A percentile compares a stretch with the other conserved stretches of the same genome.
These are phyloP conservation scores for Exophiala sp. DNA, from an alignment of 2,329 filamentous ascomycete species.

Conservation along the genomic window DNA sequence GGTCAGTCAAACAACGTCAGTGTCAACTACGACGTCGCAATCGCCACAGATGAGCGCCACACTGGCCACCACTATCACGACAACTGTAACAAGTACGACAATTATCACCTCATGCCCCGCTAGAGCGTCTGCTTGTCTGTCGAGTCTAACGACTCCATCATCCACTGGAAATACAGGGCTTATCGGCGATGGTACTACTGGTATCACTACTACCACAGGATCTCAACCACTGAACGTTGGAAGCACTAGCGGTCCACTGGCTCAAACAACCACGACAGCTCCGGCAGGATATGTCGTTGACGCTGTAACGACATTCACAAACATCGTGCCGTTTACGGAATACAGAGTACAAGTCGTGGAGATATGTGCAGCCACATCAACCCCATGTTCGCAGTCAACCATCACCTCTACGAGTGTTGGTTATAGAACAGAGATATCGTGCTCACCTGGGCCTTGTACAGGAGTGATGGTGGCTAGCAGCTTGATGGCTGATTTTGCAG, in stretches of 20 bases:
- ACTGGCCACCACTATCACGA: slow-evolving; percentile 8
- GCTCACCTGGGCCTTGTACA: slow-evolving; percentile 17
- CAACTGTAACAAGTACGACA: slow-evolving; percentile 10
- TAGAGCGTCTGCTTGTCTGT: slow-evolving; percentile 1
- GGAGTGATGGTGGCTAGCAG: slow-evolving; percentile 13
- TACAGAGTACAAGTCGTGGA: slow-evolving; percentile 18
- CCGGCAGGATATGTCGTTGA: slow-evolving; percentile 10
- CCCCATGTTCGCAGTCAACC: slow-evolving; percentile 13
- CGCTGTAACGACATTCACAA: slow-evolving; percentile 14
- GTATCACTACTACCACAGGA: neutral
- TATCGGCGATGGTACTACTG: neutral
- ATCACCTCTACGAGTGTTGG: slow-evolving; percentile 10
- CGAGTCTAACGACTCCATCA: neutral
- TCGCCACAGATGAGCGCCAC: neutral
- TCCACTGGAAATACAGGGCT: neutral
- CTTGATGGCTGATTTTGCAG: slow-evolving; percentile 11
- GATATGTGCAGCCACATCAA: slow-evolving; percentile 15
- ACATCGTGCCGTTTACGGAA: slow-evolving; percentile 14
- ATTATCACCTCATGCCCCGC: slow-evolving; percentile 11
- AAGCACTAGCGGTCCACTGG: neutral
- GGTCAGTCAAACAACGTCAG: neutral
- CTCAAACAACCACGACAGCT: neutral
- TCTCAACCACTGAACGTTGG: neutral
- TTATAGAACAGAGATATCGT: slow-evolving; percentile 19
- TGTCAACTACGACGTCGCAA: neutral